These are phyloP conservation scores for Solanum clarkiae DNA, from an alignment of 257 asterid genomes.

Conservation along the genomic window DNA sequence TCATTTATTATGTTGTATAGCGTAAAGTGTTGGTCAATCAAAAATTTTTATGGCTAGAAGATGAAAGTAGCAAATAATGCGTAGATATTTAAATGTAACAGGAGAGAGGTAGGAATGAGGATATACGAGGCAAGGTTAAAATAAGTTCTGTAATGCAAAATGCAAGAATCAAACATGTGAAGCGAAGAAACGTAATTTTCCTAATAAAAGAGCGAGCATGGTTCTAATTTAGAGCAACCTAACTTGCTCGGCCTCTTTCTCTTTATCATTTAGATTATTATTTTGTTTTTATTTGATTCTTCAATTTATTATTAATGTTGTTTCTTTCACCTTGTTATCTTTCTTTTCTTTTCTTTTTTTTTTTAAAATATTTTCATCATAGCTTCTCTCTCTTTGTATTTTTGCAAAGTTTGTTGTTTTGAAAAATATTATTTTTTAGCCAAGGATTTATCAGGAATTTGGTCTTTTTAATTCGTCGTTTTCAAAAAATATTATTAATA, in stretches of 20 bases:
- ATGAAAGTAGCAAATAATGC: not conserved
- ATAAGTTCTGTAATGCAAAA: too few relatives aligned
- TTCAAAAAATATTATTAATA: not conserved
- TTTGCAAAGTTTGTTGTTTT: not conserved
- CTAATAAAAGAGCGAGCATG: too few relatives aligned
- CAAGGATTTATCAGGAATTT: not conserved
- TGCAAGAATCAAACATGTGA: too few relatives aligned
- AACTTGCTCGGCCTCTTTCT: not conserved
- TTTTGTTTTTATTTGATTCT: too few relatives aligned
- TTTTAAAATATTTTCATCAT: not conserved
- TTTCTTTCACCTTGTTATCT: not conserved
- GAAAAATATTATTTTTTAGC: not conserved
- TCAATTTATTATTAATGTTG: not conserved
- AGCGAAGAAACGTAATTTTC: rapidly evolving
- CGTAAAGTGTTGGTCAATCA: not conserved
- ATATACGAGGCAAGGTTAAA: too few relatives aligned
- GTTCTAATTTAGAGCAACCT: not conserved
- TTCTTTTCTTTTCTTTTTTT: too few relatives aligned
- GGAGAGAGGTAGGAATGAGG: not conserved
- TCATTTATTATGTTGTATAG: not conserved
- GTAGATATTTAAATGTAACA: not conserved
- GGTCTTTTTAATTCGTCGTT: not conserved
- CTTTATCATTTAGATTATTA: too few relatives aligned
- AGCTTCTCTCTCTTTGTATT: too few relatives aligned
- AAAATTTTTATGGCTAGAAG: not conserved